Evolutionary conservation across 1,284 basidiomycete species (phyloP), one percentile per base, ranked within the genome.

Genomic region (Cutaneotrichosporon spelunceum): DNA sequence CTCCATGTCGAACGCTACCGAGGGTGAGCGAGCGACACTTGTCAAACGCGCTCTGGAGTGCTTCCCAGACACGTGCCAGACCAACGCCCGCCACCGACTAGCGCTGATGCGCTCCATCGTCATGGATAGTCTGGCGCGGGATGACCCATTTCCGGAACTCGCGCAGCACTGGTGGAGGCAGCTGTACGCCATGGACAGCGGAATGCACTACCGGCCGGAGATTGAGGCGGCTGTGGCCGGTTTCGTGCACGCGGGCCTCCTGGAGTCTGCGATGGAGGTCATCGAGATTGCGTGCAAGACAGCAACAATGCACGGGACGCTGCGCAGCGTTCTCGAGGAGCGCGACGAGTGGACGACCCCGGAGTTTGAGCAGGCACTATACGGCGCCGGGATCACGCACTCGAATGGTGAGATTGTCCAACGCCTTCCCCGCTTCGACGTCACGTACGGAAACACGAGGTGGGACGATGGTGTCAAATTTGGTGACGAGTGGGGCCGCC

Each of bases 11-110:
- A 19, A 11, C 19, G 8, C 13, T 2, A 2, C 29, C 11, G 42
- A 39, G 5, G 7, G 16, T 7, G 48, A 47, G 30, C 53, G 56
- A 0, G 53, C 59, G 34, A 30, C 33, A 9, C 21, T 53, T 23
- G 30, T 64, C 3, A 23, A 56, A 14, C 48, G 44, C n/a, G 23
- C 53, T 14, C 10, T 59, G 14, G 39, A 30, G 34, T 45, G 30
- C 16, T 60, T 42, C 53, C 62, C 52, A 26, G 19, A 21, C 9
- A 57, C 19, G 14, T 21, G 33, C 19, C 29, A 53, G 52, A 39
- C 60, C 34, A 19, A 9, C 3, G 16, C 21, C 2, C n/a, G 13
- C 21, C 47, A 57, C 14, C 23, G 19, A 7, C 6, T 29, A 6
- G 16, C 21, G 7, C 8, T 57, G 23, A 6, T 57, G 5, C 47